These are phyloP conservation scores for Xerocomus brunneocitrinus DNA, from an alignment of 768 basidiomycete species.

Conservation along the genomic window DNA sequence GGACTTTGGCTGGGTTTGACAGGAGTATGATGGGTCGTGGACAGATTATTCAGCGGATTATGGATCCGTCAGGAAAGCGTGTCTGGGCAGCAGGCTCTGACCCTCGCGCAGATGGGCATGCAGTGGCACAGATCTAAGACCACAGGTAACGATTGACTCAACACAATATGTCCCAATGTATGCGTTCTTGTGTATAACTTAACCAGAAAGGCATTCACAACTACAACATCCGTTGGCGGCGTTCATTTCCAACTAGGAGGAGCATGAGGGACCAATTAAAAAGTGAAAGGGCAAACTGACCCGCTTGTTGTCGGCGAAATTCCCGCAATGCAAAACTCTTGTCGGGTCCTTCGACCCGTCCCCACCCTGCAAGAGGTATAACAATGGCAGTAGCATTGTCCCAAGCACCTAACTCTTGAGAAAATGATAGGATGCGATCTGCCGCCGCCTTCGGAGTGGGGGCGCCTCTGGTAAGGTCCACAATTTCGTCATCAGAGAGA, in stretches of 20 bases:
- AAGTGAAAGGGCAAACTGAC: conserved; percentile 30
- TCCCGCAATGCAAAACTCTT: conserved; percentile 77
- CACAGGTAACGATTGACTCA: background rate
- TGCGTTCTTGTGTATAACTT: background rate
- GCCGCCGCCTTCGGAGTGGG: conserved; percentile 77
- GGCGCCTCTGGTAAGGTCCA: conserved; percentile 77
- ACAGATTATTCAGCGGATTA: conserved; percentile 83
- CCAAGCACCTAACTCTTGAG: conserved; percentile 76
- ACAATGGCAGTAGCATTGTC: conserved; percentile 93
- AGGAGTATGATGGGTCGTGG: conserved; percentile 75
- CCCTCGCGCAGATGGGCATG: conserved; percentile 83
- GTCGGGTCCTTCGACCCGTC: conserved; percentile 72
- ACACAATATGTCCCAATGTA: conserved; percentile 1
- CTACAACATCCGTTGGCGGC: conserved; percentile 59
- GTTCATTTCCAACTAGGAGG: conserved; percentile 55
- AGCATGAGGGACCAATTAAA: conserved; percentile 3
- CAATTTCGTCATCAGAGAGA: conserved; percentile 90
- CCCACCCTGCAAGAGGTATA: conserved; percentile 92
- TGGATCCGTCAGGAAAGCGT: conserved; percentile 57
- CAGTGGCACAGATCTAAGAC: conserved; percentile 71
- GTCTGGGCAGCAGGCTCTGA: conserved; percentile 97
- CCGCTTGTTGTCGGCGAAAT: conserved; percentile 66
- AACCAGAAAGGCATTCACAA: background rate
- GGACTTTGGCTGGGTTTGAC: conserved; percentile 52
- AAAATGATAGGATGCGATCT: conserved; percentile 73